phyloP scores from a whole-genome alignment of 2,329 filamentous ascomycete genomes.

The Arthrinium puccinioides region DNA sequence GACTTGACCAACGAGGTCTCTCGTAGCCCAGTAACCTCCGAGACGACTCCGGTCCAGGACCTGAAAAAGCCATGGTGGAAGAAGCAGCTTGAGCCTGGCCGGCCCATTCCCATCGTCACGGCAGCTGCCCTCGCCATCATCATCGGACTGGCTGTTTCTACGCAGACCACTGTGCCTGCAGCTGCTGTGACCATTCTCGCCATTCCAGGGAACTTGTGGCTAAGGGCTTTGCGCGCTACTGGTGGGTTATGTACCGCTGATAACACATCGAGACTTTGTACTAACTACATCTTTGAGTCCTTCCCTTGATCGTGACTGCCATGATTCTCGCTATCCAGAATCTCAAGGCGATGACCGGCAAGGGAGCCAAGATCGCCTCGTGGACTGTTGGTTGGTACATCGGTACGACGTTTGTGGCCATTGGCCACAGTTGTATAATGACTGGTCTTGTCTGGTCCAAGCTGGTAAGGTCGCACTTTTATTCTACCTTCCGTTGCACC shows the following conservation, averaged over 20 bases:
- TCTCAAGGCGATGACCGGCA: constrained; percentile 36
- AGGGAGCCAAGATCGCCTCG: constrained; percentile 33
- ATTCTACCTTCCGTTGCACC: too few species aligned
- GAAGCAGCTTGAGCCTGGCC: constrained; percentile 32
- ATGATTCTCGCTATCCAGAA: constrained; percentile 44
- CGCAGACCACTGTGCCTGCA: constrained; percentile 33
- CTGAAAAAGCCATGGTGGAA: constrained; percentile 27
- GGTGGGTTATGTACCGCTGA: constrained; percentile 24
- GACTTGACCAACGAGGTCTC: too few species aligned
- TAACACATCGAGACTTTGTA: not conserved
- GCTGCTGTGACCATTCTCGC: constrained; percentile 33
- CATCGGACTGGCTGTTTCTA: constrained; percentile 39
- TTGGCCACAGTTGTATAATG: constrained; percentile 37
- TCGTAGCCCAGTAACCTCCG: not conserved
- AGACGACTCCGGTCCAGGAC: not conserved
- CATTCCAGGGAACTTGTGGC: constrained; percentile 42
- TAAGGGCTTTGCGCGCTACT: constrained; percentile 39
- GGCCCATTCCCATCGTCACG: constrained; percentile 40
- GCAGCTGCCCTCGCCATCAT: constrained; percentile 40
- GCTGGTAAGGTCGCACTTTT: too few species aligned
- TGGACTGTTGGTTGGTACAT: constrained; percentile 45
- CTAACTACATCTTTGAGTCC: constrained; percentile 24
- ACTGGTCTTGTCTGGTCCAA: constrained; percentile 39
- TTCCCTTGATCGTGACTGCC: constrained; percentile 43
- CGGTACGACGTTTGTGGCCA: constrained; percentile 39